These are phyloP conservation scores for Mortierella antarctica DNA, from an alignment of 192 early-diverging fungal genomes.

Conservation along the genomic window DNA sequence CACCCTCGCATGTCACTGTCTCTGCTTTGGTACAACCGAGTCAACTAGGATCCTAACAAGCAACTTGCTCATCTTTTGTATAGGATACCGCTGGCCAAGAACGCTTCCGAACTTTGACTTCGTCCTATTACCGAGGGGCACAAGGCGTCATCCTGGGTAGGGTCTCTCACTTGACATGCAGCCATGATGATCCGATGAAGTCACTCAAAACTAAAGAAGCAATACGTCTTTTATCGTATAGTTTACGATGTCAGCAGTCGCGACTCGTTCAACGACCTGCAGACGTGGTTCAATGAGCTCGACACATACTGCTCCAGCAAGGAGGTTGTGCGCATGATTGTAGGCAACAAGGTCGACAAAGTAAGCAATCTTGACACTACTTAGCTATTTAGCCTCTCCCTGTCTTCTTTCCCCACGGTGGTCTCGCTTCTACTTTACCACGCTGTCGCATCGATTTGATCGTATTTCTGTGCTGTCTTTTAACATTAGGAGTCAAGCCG, in stretches of 20 bases:
- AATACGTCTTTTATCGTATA: slow-evolving; percentile 31
- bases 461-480: slow-evolving; percentile 1
- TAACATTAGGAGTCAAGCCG: slow-evolving; percentile 62
- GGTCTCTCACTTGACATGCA: background rate
- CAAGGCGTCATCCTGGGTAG: slow-evolving; percentile 96
- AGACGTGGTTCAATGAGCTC: slow-evolving; percentile 96
- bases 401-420: background rate
- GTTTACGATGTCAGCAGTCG: slow-evolving; percentile 98
- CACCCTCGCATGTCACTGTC: background rate
- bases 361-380: slow-evolving; percentile 52
- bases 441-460: slow-evolving; percentile 4
- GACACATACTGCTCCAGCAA: slow-evolving; percentile 88
- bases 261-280: slow-evolving; percentile 91
- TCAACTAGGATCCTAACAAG: background rate
- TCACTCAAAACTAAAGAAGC: background rate
- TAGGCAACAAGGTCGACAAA: slow-evolving; percentile 99
- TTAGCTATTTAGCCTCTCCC: background rate
- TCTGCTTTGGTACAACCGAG: background rate
- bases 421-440: background rate
- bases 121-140: slow-evolving; percentile 97
- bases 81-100: slow-evolving; percentile 99
- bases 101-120: slow-evolving; percentile 96
- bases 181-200: background rate
- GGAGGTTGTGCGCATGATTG: slow-evolving; percentile 96
- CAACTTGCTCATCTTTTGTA: background rate